Evolutionary conservation across 1,284 basidiomycete species (phyloP).

Genomic region (Phlebopus sp.): DNA sequence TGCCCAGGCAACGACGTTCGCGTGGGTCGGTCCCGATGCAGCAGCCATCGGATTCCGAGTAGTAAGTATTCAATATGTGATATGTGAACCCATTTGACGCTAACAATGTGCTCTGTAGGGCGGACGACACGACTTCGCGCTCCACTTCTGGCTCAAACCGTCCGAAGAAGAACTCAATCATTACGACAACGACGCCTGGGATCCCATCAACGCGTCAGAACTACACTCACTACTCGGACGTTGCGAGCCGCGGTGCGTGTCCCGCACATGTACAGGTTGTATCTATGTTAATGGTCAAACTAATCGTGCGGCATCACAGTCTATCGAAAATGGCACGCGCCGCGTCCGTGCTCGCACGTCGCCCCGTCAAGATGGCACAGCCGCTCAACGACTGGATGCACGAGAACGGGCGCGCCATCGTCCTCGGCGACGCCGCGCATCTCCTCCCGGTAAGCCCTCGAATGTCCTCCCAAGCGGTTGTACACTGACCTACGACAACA

Average conservation of each 20-base stretch:
- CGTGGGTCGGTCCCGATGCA: conserved; percentile 42
- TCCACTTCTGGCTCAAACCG: conserved; percentile 24
- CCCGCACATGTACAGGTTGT: too few relatives aligned
- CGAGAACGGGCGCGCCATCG: conserved; percentile 37
- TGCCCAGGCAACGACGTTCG: conserved; percentile 34
- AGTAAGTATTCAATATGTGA: too few relatives aligned
- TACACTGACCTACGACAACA: conserved; percentile 29
- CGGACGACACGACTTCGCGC: conserved; percentile 23
- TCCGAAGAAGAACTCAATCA: not conserved
- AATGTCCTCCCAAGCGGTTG: conserved; percentile 14
- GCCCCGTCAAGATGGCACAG: conserved; percentile 36
- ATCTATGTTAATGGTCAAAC: too few relatives aligned
- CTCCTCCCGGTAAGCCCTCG: conserved; percentile 41
- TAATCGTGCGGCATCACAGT: conserved; percentile 30
- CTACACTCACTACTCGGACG: conserved; percentile 25
- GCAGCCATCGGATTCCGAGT: conserved; percentile 37
- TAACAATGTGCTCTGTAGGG: conserved; percentile 15
- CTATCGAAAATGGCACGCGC: conserved; percentile 41
- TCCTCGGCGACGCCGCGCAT: conserved; percentile 54
- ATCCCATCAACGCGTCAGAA: conserved; percentile 8
- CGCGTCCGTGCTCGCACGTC: conserved; percentile 33
- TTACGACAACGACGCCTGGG: conserved; percentile 8
- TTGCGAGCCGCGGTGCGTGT: conserved; percentile 39
- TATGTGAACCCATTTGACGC: too few relatives aligned
- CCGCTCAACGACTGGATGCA: conserved; percentile 58